phyloP scores from a whole-genome alignment of 2,329 filamentous ascomycete species.

The Sclerotinia trifoliorum region DNA sequence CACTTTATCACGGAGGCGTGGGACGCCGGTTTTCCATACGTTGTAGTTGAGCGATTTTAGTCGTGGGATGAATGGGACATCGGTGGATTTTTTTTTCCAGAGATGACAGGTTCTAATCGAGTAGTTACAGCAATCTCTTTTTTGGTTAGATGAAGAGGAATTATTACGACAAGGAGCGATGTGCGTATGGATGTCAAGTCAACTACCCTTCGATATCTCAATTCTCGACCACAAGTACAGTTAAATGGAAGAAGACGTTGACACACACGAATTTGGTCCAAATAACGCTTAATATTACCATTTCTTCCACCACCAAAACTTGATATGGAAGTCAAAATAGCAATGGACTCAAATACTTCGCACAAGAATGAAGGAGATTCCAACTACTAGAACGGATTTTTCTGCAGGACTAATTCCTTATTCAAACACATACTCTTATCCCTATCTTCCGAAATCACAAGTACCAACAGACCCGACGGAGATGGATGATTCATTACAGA shows the following conservation, averaged over 20 bases:
- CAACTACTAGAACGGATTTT: background rate
- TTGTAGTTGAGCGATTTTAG: slow-evolving; percentile 64
- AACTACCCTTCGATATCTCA: background rate
- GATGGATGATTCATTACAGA: background rate
- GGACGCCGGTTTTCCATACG: slow-evolving; percentile 58
- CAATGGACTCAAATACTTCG: background rate
- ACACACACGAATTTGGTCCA: background rate
- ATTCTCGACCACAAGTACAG: background rate
- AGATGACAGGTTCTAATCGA: slow-evolving; percentile 52
- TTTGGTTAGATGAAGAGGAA: slow-evolving; percentile 50
- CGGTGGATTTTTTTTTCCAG: slow-evolving; percentile 47
- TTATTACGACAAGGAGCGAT: slow-evolving; percentile 24
- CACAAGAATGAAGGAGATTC: background rate
- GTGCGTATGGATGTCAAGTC: background rate
- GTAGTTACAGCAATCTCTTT: slow-evolving; percentile 76
- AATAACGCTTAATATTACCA: background rate
- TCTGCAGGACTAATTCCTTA: no score
- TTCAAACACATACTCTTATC: background rate
- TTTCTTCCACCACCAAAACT: background rate
- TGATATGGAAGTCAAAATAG: background rate
- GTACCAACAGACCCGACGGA: background rate
- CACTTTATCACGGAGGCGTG: slow-evolving; percentile 65
- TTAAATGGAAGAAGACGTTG: background rate
- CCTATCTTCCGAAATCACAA: background rate
- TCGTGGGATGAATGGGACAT: slow-evolving; percentile 53